A percentile compares a stretch with the other conserved stretches of the same genome.
Evolutionary conservation across 139 green algal genomes (phyloP).

Genomic region (Protoeuglena noctilucae): DNA sequence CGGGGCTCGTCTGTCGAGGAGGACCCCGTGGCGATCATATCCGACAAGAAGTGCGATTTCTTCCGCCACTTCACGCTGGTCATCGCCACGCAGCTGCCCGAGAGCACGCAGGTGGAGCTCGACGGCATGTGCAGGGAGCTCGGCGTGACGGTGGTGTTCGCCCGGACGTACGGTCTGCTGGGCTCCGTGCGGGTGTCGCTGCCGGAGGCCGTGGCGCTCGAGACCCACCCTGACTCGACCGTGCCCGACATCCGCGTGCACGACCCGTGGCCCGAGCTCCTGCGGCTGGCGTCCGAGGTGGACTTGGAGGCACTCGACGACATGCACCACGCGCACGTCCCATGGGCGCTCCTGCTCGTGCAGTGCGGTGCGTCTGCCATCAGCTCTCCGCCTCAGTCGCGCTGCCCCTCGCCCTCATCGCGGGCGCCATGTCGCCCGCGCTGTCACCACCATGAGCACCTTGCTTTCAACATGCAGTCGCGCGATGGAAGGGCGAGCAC

Average conservation of each 20-base stretch:
- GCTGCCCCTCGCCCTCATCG: too few relatives aligned
- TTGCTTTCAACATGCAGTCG: too few relatives aligned
- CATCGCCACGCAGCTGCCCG: slow-evolving; percentile 67
- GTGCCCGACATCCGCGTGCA: slow-evolving; percentile 68
- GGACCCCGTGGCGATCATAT: slow-evolving; percentile 48
- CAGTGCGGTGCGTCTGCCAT: background rate
- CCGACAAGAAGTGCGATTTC: slow-evolving; percentile 52
- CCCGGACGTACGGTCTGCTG: slow-evolving; percentile 66
- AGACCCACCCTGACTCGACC: slow-evolving; percentile 76
- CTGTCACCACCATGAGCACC: too few relatives aligned
- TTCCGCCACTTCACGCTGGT: slow-evolving; percentile 75
- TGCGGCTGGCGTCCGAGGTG: slow-evolving; percentile 26
- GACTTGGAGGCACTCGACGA: slow-evolving; percentile 61
- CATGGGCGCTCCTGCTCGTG: slow-evolving; percentile 28
- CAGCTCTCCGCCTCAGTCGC: too few relatives aligned
- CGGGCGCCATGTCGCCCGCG: too few relatives aligned
- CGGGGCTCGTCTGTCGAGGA: slow-evolving; percentile 66
- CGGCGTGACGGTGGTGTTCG: slow-evolving; percentile 46
- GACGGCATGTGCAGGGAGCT: slow-evolving; percentile 44
- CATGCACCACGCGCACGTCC: slow-evolving; percentile 58
- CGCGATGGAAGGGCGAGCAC: slow-evolving; percentile 16
- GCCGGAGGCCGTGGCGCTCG: slow-evolving; percentile 63
- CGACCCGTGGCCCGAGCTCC: slow-evolving; percentile 68
- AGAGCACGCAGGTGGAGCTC: slow-evolving; percentile 22
- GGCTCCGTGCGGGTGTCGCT: slow-evolving; percentile 53